A percentile compares a stretch with the other conserved stretches of the same genome.
Conservation (phyloP, 2,329 filamentous ascomycete genomes). For the Fusarium graminum region DNA sequence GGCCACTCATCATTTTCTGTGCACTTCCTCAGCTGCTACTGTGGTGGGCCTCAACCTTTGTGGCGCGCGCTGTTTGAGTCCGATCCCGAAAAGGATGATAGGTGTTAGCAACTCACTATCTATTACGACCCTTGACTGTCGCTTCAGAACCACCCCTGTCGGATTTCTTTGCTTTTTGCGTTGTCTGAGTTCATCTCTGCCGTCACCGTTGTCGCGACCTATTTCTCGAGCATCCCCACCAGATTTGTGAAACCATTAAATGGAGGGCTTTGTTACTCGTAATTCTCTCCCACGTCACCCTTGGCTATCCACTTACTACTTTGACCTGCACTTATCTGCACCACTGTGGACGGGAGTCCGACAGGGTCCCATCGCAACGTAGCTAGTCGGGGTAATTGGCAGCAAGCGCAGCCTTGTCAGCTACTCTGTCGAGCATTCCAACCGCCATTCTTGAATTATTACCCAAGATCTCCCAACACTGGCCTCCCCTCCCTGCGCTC, state of each 20-base stretch:
- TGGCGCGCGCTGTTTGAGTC: constrained; percentile 18
- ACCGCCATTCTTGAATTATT: constrained; percentile 41
- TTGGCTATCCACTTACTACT: constrained; percentile 2
- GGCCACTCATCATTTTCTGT: constrained; percentile 5
- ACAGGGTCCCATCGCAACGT: constrained; percentile 18
- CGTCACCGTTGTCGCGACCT: constrained; percentile 22
- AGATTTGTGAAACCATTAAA: constrained; percentile 32
- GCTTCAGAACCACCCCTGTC: constrained; percentile 39
- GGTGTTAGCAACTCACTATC: constrained; percentile 27
- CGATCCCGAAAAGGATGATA: constrained; percentile 21
- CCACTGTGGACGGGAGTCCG: not conserved
- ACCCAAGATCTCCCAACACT: constrained; percentile 28
- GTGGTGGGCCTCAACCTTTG: constrained; percentile 30
- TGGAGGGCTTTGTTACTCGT: constrained; percentile 1
- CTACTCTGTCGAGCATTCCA: constrained; percentile 37
- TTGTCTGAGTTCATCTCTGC: constrained; percentile 21
- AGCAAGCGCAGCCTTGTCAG: constrained; percentile 36
- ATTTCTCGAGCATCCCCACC: constrained; percentile 25
- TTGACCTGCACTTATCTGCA: constrained; percentile 5
- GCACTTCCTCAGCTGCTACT: constrained; percentile 8
- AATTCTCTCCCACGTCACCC: constrained; percentile 13
- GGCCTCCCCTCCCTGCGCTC: constrained; percentile 25
- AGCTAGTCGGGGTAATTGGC: constrained; percentile 11
- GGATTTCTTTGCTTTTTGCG: constrained; percentile 33
- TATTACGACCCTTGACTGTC: constrained; percentile 20